Evolutionary conservation across 2,329 filamentous ascomycete species (phyloP).

Genomic region (Meredithiella fracta): DNA sequence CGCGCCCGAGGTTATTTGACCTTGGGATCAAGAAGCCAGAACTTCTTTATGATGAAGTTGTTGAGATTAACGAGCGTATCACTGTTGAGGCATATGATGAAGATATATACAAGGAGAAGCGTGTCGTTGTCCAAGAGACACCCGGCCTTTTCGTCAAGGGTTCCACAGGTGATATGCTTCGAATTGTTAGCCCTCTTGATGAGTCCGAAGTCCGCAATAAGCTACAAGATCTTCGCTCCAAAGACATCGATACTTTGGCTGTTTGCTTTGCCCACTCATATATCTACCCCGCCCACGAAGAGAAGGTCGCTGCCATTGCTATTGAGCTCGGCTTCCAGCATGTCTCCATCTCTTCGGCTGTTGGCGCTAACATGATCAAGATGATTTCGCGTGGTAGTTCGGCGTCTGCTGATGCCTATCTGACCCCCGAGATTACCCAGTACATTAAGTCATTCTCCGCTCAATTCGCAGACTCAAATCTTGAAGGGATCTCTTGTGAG

Average conservation of each 20-base stretch:
- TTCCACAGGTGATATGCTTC: conserved; percentile 53
- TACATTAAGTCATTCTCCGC: conserved; percentile 26
- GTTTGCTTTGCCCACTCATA: conserved; percentile 88
- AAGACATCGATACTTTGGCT: conserved; percentile 63
- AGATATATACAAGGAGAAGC: conserved; percentile 47
- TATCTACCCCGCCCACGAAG: conserved; percentile 76
- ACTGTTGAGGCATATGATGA: conserved; percentile 87
- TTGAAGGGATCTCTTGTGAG: conserved; percentile 76
- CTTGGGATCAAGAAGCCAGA: conserved; percentile 75
- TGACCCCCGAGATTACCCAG: conserved; percentile 26
- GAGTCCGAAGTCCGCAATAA: conserved; percentile 36
- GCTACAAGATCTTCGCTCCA: conserved; percentile 42
- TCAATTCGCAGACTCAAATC: conserved; percentile 56
- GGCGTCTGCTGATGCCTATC: conserved; percentile 28
- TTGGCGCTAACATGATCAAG: no score
- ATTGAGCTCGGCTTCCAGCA: conserved; percentile 47
- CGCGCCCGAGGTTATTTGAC: conserved; percentile 78
- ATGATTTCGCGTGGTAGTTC: conserved; percentile 28
- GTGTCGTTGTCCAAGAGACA: conserved; percentile 49
- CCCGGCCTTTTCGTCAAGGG: conserved; percentile 48
- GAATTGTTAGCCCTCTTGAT: conserved; percentile 45
- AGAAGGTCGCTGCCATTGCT: conserved; percentile 58
- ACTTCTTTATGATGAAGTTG: conserved; percentile 65
- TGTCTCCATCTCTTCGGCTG: conserved; percentile 23
- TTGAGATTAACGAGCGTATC: conserved; percentile 84